phyloP scores from a whole-genome alignment of 2,329 filamentous ascomycete species.

The Monilinia aucupariae region DNA sequence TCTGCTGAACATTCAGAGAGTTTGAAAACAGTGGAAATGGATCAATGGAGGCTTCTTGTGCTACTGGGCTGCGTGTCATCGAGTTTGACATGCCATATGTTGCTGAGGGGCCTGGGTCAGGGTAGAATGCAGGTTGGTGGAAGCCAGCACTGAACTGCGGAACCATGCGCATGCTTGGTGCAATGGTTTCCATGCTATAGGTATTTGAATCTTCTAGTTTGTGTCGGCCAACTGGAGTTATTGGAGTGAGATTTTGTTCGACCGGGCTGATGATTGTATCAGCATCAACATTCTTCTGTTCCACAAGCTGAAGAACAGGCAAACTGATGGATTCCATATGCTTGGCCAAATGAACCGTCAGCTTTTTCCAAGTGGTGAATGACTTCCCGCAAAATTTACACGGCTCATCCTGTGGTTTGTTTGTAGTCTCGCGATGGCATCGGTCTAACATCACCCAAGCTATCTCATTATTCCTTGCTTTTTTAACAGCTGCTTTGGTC shows the following conservation, averaged over 20 bases:
- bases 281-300: constrained; percentile 46
- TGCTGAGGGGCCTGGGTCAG: constrained; percentile 19
- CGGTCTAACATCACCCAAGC: constrained; percentile 74
- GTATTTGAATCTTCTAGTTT: constrained; percentile 31
- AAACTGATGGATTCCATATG: constrained; percentile 92
- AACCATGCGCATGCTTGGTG: constrained; percentile 25
- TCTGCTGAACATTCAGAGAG: constrained; percentile 21
- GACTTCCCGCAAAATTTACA: constrained; percentile 82
- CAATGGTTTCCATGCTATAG: constrained; percentile 27
- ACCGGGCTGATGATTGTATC: constrained; percentile 65
- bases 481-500: constrained; percentile 62
- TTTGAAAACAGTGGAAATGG: constrained; percentile 25
- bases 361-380: constrained; percentile 83
- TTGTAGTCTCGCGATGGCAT: constrained; percentile 66
- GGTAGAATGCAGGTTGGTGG: constrained; percentile 24
- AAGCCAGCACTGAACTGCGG: constrained; percentile 25
- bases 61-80: constrained; percentile 22
- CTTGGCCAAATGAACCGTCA: constrained; percentile 87
- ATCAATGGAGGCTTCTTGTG: constrained; percentile 21
- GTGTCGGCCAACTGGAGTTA: constrained; percentile 26
- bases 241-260: constrained; percentile 39
- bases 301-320: constrained; percentile 63
- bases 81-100: constrained; percentile 23
- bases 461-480: constrained; percentile 50
- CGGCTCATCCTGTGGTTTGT: constrained; percentile 65